Evolutionary conservation across 2,329 filamentous ascomycete genomes (phyloP).

Genomic region (Fonsecaea erecta): DNA sequence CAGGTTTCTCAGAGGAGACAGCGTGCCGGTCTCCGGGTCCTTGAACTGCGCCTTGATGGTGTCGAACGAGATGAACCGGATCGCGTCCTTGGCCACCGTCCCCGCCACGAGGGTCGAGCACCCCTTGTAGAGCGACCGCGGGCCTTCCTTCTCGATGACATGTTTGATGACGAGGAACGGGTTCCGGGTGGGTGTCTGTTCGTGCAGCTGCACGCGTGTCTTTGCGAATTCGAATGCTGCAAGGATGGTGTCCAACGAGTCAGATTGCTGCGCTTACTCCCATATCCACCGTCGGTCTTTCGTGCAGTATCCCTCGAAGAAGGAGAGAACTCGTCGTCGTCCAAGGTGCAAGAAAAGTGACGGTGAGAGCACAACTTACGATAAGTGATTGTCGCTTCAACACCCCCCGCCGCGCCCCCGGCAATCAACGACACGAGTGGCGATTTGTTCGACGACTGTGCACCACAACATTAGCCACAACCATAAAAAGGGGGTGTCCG

Average conservation of each 20-base stretch:
- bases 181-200: slow-evolving; percentile 55
- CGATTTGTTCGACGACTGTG: slow-evolving; percentile 29
- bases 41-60: slow-evolving; percentile 62
- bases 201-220: slow-evolving; percentile 63
- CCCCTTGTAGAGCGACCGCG: slow-evolving; percentile 65
- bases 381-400: slow-evolving; percentile 57
- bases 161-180: slow-evolving; percentile 62
- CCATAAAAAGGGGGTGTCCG: neutral
- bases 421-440: slow-evolving; percentile 55
- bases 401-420: slow-evolving; percentile 58
- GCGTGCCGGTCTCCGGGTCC: slow-evolving; percentile 58
- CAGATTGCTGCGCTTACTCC: neutral
- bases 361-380: slow-evolving; percentile 22
- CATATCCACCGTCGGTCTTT: neutral
- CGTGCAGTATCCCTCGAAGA: neutral
- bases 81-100: slow-evolving; percentile 66
- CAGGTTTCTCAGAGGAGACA: slow-evolving; percentile 63
- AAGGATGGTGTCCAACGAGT: neutral
- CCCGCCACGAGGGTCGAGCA: slow-evolving; percentile 65
- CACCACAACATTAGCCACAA: neutral
- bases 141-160: slow-evolving; percentile 61
- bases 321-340: neutral
- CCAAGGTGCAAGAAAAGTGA: neutral
- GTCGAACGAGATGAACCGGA: slow-evolving; percentile 70
- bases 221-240: slow-evolving; percentile 70